phyloP scores from a whole-genome alignment of 495 filamentous ascomycete species.

The Penicillium paxilli region DNA sequence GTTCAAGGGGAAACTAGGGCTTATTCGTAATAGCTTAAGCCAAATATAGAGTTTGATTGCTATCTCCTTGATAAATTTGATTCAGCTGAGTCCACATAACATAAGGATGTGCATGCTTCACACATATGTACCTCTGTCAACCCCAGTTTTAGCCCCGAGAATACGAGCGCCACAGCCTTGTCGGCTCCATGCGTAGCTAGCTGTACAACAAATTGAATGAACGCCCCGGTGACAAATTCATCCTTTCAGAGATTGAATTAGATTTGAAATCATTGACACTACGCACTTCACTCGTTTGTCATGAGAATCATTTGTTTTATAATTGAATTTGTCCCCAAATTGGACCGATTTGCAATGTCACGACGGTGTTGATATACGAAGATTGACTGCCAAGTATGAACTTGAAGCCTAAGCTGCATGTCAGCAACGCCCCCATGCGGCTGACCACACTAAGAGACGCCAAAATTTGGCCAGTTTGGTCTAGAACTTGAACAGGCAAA shows the following conservation, averaged over 20 bases:
- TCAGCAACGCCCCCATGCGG: not conserved
- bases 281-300: too few relatives aligned
- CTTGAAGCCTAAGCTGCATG: not conserved
- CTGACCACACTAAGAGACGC: not conserved
- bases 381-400: not conserved
- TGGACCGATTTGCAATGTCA: not conserved
- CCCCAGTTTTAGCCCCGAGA: not conserved
- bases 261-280: too few relatives aligned
- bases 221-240: too few relatives aligned
- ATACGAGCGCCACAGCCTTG: not conserved
- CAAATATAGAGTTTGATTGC: not conserved
- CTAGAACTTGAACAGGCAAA: too few relatives aligned
- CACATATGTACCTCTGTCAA: too few relatives aligned
- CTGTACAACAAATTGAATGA: too few relatives aligned
- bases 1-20: not conserved
- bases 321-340: too few relatives aligned
- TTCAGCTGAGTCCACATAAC: not conserved
- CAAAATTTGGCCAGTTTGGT: not conserved
- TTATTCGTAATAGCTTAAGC: not conserved
- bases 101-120: too few relatives aligned
- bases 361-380: not conserved
- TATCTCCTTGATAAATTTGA: not conserved
- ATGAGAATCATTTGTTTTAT: too few relatives aligned
- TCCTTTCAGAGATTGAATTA: too few relatives aligned
- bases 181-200: not conserved